phyloP scores from a whole-genome alignment of 805 yeast genomes.

The Candida nitratophila region DNA sequence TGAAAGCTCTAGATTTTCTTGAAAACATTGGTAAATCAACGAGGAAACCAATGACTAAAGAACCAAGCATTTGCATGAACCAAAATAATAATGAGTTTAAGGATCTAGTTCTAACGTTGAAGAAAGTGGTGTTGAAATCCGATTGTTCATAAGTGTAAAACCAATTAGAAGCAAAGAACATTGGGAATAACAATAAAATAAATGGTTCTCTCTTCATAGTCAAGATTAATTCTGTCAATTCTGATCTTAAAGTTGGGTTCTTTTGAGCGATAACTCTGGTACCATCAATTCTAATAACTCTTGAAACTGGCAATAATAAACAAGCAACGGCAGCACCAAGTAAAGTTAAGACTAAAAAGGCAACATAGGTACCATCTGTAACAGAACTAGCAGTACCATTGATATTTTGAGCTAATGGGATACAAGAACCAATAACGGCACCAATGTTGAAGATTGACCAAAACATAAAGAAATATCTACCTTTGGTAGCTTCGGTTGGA shows the following conservation, averaged over 20 bases:
- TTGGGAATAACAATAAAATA: conserved; percentile 47
- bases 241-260: conserved; percentile 36
- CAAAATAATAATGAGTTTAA: conserved; percentile 56
- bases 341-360: conserved; percentile 45
- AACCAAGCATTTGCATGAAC: conserved; percentile 54
- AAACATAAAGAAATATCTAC: conserved; percentile 38
- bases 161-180: conserved; percentile 60
- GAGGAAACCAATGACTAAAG: conserved; percentile 38
- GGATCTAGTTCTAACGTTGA: conserved; percentile 54
- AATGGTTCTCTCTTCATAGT: conserved; percentile 15
- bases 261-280: conserved; percentile 37
- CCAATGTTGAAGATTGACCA: conserved; percentile 60
- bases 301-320: conserved; percentile 39
- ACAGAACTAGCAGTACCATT: conserved; percentile 28
- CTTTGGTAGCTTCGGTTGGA: conserved; percentile 47
- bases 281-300: conserved; percentile 45
- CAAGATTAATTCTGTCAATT: conserved; percentile 26
- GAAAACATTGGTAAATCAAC: conserved; percentile 36
- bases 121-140: conserved; percentile 47
- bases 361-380: conserved; percentile 46
- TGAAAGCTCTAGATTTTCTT: conserved; percentile 39
- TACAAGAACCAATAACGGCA: conserved; percentile 51
- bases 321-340: conserved; percentile 38
- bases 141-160: conserved; percentile 61
- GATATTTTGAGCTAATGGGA: conserved; percentile 50